Evolutionary conservation across 2,329 filamentous ascomycete species (phyloP).

Genomic region (Leptographium procerum): DNA sequence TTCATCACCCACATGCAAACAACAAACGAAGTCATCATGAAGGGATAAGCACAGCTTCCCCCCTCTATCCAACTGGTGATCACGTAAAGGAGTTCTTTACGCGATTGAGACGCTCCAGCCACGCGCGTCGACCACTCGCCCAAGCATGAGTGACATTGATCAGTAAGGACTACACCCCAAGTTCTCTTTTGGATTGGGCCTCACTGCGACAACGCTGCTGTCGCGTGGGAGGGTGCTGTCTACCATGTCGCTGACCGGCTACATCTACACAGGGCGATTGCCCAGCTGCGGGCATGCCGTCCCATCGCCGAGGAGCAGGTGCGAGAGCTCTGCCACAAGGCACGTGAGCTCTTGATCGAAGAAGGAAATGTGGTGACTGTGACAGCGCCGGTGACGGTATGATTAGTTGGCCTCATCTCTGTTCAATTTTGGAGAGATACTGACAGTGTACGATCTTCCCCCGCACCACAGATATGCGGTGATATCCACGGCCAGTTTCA

Average conservation of each 20-base stretch:
- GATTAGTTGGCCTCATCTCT: not conserved
- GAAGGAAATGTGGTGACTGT: slow-evolving; percentile 96
- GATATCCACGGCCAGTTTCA: slow-evolving; percentile 97
- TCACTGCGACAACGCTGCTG: not conserved
- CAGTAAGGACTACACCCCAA: slow-evolving; percentile 45
- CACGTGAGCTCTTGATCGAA: slow-evolving; percentile 88
- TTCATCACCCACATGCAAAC: not conserved
- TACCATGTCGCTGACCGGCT: not conserved
- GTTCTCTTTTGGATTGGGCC: not conserved
- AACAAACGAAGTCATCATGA: not conserved
- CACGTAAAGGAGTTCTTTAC: not conserved
- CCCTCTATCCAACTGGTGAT: not conserved
- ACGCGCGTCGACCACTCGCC: not conserved
- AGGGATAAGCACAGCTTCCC: not conserved
- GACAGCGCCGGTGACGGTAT: slow-evolving; percentile 80
- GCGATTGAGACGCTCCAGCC: not conserved
- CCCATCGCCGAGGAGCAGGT: slow-evolving; percentile 94
- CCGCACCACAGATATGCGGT: slow-evolving; percentile 68
- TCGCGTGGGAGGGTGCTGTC: not conserved
- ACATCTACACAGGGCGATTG: slow-evolving; percentile 63
- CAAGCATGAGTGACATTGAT: slow-evolving; percentile 80
- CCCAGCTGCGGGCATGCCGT: slow-evolving; percentile 87
- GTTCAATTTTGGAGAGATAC: too few species aligned
- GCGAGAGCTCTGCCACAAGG: slow-evolving; percentile 93
- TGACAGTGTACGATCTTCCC: not conserved